Percentiles rank a stretch among this genome's conserved stretches.
Conservation (phyloP, 1,284 basidiomycete species). For the Cutaneotrichosporon cutaneum region DNA sequence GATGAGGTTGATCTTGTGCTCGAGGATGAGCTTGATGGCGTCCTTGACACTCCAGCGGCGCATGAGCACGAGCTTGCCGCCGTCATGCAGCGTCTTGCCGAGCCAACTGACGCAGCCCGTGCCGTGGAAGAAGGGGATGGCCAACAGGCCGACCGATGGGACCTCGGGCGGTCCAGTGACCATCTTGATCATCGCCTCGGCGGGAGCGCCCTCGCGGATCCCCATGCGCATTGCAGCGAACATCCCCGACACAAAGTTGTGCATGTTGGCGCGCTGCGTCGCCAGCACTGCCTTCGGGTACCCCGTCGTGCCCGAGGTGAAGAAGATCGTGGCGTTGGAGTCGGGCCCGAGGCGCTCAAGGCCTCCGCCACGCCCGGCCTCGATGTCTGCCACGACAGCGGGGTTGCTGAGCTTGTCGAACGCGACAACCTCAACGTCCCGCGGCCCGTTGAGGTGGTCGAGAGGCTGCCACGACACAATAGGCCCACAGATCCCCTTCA, state of each 20-base stretch:
- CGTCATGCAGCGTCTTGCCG: slow-evolving; percentile 39
- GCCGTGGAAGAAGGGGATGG: slow-evolving; percentile 50
- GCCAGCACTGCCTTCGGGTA: slow-evolving; percentile 45
- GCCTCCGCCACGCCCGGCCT: slow-evolving; percentile 14
- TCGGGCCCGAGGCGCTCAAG: slow-evolving; percentile 35
- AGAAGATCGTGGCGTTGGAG: slow-evolving; percentile 47
- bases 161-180: background rate
- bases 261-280: slow-evolving; percentile 30
- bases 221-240: background rate
- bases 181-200: background rate
- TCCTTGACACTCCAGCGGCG: slow-evolving; percentile 40
- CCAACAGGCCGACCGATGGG: slow-evolving; percentile 28
- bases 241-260: slow-evolving; percentile 16
- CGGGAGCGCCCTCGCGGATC: slow-evolving; percentile 12
- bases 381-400: slow-evolving; percentile 7
- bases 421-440: slow-evolving; percentile 25
- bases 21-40: slow-evolving; percentile 34
- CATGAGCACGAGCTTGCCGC: slow-evolving; percentile 44
- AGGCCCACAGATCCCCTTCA: slow-evolving; percentile 2
- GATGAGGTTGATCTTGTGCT: slow-evolving; percentile 39
- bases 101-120: slow-evolving; percentile 47
- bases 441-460: slow-evolving; percentile 13
- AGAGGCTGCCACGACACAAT: slow-evolving; percentile 17
- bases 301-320: slow-evolving; percentile 31
- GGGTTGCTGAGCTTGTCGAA: slow-evolving; percentile 28